Percentiles rank a stretch among this genome's conserved stretches.
phyloP scores from a whole-genome alignment of 208 protist genomes.

The Trypanosoma platydactyli region DNA sequence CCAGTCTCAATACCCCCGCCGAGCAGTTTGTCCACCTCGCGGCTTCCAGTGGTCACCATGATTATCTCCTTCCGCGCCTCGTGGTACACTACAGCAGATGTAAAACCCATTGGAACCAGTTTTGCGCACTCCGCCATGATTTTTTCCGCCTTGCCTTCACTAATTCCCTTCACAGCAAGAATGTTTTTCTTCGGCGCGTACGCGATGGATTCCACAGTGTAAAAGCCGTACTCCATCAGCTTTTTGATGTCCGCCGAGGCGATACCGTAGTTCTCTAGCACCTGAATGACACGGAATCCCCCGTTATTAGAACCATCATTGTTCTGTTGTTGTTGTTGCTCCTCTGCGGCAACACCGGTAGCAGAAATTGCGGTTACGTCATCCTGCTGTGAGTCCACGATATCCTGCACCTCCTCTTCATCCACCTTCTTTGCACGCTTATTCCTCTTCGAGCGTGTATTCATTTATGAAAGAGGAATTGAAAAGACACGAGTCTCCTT shows the following conservation, averaged over 20 bases:
- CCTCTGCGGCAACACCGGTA: conserved; percentile 22
- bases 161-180: conserved; percentile 97
- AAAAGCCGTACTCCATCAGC: conserved; percentile 94
- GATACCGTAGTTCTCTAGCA: conserved; percentile 95
- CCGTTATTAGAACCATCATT: conserved; percentile 37
- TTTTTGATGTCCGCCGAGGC: conserved; percentile 97
- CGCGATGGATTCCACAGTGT: conserved; percentile 97
- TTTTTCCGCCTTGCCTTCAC: conserved; percentile 98
- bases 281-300: conserved; percentile 81
- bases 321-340: conserved; percentile 41
- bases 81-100: conserved; percentile 96
- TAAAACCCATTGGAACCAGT: conserved; percentile 98
- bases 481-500: neutral
- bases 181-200: conserved; percentile 97
- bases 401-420: conserved; percentile 29
- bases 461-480: conserved; percentile 15
- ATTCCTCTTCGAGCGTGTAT: conserved; percentile 24
- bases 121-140: conserved; percentile 95
- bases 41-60: conserved; percentile 97
- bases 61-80: conserved; percentile 96
- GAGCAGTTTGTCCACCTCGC: conserved; percentile 98
- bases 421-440: conserved; percentile 19
- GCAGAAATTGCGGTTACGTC: neutral
- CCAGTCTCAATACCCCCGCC: conserved; percentile 98
- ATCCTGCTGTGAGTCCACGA: conserved; percentile 7